Base-by-base conservation (phyloP, 2,329 filamentous ascomycete genomes). In the Colletotrichum liaoningense region DNA sequence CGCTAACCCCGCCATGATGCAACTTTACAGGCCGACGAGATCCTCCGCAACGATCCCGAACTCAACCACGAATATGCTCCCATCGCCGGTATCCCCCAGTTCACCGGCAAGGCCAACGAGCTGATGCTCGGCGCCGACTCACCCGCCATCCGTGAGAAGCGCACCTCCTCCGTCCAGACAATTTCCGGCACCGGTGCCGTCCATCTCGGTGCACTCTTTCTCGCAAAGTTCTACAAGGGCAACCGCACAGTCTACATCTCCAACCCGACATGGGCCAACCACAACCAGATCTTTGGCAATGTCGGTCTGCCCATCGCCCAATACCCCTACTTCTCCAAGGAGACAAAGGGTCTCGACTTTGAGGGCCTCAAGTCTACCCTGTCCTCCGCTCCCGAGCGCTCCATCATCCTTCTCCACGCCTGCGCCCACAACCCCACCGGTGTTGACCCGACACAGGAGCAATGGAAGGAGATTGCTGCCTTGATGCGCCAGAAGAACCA, bases 401-500 rank as follows among this genome's bases (percentile, higher is more conserved):
- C 94, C 81, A 91, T 99, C 82, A 92, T 99, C 82, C 89, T 98
- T 57, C 90, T 98, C 52, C 97, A 98, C 85, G 94, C 95, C 75
- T 99, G 97, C 83, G 97, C 97, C 49, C 97, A 99, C 88, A 99
- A 99, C 87, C 97, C 97, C 46, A 99, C 97, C 1, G 97, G 97
- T 72, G 95, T 99, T 75, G 97, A 99, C 84, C 95, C 95, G 8
- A 97, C 95, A 24, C 88, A 93, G 77, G 94, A 96, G 67, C 97
- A 99, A 86, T 99, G 97, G 97, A 94, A 93, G 83, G 90, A 97
- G 85, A 91, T 99, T 75, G 95, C 96, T 65, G 83, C 88, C 56
- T 84, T 98, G 57, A 92, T 98, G 83, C 90, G 90, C 79, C 84
- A 90, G 79, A 95, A 93, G 85, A 90, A 90, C 76, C 96, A 97